phyloP scores from a whole-genome alignment of 1,139 yeast species.

The Barnettozyma hawaiiensis region DNA sequence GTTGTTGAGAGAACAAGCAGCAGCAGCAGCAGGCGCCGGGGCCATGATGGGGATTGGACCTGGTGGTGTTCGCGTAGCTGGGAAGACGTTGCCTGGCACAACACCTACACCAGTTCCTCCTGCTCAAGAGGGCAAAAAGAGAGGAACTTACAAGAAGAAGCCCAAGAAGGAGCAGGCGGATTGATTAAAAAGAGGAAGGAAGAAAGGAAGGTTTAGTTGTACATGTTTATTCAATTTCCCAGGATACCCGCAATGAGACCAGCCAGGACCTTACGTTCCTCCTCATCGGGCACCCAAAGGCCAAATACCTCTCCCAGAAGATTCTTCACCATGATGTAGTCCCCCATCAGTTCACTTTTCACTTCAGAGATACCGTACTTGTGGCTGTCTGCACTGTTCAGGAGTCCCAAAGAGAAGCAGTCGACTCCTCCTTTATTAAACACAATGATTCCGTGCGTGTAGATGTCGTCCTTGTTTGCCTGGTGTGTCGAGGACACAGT shows the following conservation, averaged over 20 bases:
- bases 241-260: constrained; percentile 32
- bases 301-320: constrained; percentile 79
- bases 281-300: constrained; percentile 78
- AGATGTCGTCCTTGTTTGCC: constrained; percentile 34
- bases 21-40: constrained; percentile 14
- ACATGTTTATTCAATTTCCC: background rate
- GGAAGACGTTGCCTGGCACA: constrained; percentile 24
- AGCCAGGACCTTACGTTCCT: constrained; percentile 60
- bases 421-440: constrained; percentile 70
- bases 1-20: constrained; percentile 12
- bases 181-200: too few species aligned
- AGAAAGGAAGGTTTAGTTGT: background rate
- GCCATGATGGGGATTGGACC: constrained; percentile 6
- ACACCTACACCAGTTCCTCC: constrained; percentile 19
- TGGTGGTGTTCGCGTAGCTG: constrained; percentile 13
- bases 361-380: constrained; percentile 45
- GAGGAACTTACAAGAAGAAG: constrained; percentile 28
- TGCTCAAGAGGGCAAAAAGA: constrained; percentile 22
- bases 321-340: constrained; percentile 73
- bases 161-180: constrained; percentile 14
- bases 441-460: constrained; percentile 74
- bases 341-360: constrained; percentile 75
- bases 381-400: constrained; percentile 45
- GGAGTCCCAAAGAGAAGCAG: constrained; percentile 74
- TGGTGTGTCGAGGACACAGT: constrained; percentile 18